Evolutionary conservation across 176 grass and related monocot species (phyloP), one percentile per base, ranked within the genome.

Genomic region (Carex myosuroides): DNA sequence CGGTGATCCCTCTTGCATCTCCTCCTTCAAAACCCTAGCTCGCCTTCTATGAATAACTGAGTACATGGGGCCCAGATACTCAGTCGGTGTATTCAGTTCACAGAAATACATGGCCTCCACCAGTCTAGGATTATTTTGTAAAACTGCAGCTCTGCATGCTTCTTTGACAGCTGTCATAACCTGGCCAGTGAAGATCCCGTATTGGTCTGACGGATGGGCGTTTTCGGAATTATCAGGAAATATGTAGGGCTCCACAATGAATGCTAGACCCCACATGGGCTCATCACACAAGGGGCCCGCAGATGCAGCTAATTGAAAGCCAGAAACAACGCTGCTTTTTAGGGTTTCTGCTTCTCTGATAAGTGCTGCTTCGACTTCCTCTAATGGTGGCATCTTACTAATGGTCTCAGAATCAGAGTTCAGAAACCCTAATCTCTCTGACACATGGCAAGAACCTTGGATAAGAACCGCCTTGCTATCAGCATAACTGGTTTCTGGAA

Each of bases 261-360:
- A 98, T 33, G 83, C 91, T 14, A 98, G 85, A 64, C 95, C 92
- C 95, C 95, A 94, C 91, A 94, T 82, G 18, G 95, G 92, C 62
- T 98, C 92, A 68, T 98, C 95, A 79, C 95, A 98, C 77, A 98
- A 87, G 60, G 95, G 95, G 22, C 95, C 92, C 22, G 89, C 86
- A 81, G 91, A 84, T 79, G 92, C 86, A 30, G 92, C 92, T 85
- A 93, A 88, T 60, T 93, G 95, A 88, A 98, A 98, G 18, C 95
- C 95, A 37, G 90, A 98, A 48, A 98, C 82, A 53, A 98, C 79
- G 67, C 85, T 91, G 57, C 90, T 98, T 70, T 86, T 91, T 70
- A 98, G 89, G 30, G 85, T 64, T 79, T 86, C 88, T 41, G 91
- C 89, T 75, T 96, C 94, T 81, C 78, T 24, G 90, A 79, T 39